Evolutionary conservation across 768 basidiomycete genomes (phyloP).

Genomic region (Trametes villosa): DNA sequence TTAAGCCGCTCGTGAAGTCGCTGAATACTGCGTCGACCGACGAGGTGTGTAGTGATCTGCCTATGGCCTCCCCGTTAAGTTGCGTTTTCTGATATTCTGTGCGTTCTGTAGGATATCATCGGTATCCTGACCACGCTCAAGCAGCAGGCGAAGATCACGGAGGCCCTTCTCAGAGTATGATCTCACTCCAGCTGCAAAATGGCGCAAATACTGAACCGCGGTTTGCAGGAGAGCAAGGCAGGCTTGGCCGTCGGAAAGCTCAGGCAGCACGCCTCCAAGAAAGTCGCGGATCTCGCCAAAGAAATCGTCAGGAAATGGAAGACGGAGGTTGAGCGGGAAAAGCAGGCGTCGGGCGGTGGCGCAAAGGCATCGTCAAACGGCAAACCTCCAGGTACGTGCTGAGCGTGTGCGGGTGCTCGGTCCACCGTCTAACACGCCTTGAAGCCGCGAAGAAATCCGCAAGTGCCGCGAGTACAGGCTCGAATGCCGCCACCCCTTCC

Average conservation of each 20-base stretch:
- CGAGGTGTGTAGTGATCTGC: slow-evolving; percentile 53
- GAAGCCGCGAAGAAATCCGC: slow-evolving; percentile 24
- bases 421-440: background rate
- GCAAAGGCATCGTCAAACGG: slow-evolving; percentile 20
- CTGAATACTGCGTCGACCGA: slow-evolving; percentile 63
- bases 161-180: slow-evolving; percentile 75
- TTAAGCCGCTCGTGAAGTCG: slow-evolving; percentile 82
- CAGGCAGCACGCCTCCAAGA: slow-evolving; percentile 69
- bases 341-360: slow-evolving; percentile 47
- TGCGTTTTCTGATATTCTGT: slow-evolving; percentile 27
- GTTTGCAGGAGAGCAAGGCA: slow-evolving; percentile 81
- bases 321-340: slow-evolving; percentile 73
- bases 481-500: slow-evolving; percentile 23
- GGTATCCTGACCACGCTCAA: slow-evolving; percentile 64
- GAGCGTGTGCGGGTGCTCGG: background rate
- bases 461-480: slow-evolving; percentile 23
- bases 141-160: slow-evolving; percentile 69
- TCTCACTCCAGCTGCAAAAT: slow-evolving; percentile 27
- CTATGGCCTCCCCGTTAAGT: slow-evolving; percentile 43
- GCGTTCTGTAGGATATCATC: slow-evolving; percentile 58
- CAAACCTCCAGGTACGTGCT: slow-evolving; percentile 44
- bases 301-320: slow-evolving; percentile 95
- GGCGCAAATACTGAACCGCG: background rate
- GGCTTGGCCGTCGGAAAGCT: slow-evolving; percentile 93
- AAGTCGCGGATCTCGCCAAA: slow-evolving; percentile 83